Percentiles rank a stretch among this genome's conserved stretches.
Evolutionary conservation across 2,329 filamentous ascomycete genomes (phyloP).

Genomic region (Fusarium palustre): DNA sequence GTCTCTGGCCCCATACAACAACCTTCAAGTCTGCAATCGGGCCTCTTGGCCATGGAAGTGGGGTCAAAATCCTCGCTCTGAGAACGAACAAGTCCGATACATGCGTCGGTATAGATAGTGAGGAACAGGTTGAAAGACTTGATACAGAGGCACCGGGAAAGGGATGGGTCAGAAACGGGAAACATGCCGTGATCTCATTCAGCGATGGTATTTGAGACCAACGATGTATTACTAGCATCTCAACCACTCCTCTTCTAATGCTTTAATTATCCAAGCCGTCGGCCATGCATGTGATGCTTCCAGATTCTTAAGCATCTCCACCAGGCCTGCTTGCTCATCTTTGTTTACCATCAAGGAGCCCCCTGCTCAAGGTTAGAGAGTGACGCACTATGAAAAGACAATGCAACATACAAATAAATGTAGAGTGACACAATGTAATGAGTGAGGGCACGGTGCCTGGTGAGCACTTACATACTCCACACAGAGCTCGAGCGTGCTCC

Average conservation of each 20-base stretch:
- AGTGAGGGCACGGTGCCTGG: conserved; percentile 11
- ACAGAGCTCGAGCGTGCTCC: conserved; percentile 12
- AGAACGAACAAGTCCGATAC: conserved; percentile 20
- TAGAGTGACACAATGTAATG: conserved; percentile 19
- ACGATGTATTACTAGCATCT: background rate
- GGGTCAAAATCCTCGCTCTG: background rate
- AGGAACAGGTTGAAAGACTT: conserved; percentile 1
- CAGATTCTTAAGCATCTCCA: conserved; percentile 8
- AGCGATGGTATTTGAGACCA: background rate
- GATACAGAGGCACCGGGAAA: background rate
- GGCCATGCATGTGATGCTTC: conserved; percentile 14
- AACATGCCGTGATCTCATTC: conserved; percentile 14
- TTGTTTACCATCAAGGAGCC: conserved; percentile 6
- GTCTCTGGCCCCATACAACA: conserved; percentile 8
- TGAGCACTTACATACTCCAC: conserved; percentile 11
- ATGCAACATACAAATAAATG: conserved; percentile 5
- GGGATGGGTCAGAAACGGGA: conserved; percentile 8
- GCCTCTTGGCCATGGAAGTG: conserved; percentile 1
- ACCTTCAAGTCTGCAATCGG: conserved; percentile 8
- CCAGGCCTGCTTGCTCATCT: background rate
- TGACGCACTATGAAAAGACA: no score
- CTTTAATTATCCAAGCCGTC: conserved; percentile 14
- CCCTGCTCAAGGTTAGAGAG: conserved; percentile 1
- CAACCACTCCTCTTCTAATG: conserved; percentile 7
- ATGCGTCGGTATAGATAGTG: conserved; percentile 7